Base-by-base conservation (phyloP, 768 basidiomycete genomes). In the Lactarius evosmus region DNA sequence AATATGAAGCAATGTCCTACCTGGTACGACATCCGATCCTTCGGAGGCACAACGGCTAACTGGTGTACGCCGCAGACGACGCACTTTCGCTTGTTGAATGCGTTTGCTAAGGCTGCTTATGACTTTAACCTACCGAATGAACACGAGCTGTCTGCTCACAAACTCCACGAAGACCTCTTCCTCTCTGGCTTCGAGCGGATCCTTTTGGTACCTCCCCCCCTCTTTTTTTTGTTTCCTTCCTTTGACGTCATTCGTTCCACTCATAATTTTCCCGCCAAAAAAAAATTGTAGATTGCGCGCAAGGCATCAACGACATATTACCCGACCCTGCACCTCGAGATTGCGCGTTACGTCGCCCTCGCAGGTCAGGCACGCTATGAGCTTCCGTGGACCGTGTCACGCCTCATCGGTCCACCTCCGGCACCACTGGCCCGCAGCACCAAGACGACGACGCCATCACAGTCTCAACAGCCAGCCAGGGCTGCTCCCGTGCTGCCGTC, bases 241-340 rank as follows among this genome's bases (percentile, higher is more conserved):
- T 19, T 36, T 27, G n/a, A 29, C n/a, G 27, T 50, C 29, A 34
- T 30, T 58, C 49, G 29, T 29, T 19, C 11, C 14, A 0, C 46
- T 25, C 22, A 49, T 14, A 6, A 16, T 46, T 14, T 46, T 2
- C n/a, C 22, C 22, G 9, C 22, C n/a, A n/a, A 25, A 25, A 49
- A n/a, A 52, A 25, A n/a, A 16, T 51, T 32, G 3, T 68, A 98
- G 95, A 93, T 95, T 50, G 85, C 93, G 0, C 90, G 97, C 56
- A 98, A 98, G 75, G 94, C 97, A 17, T 98, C 95, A 19, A 86
- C 89, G 27, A 87, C 89, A 14, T 98, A 97, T 75, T 99, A 99
- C 74, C 93, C 95, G 0, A 89, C 86, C 3, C 83, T 99, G 1
- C 97, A 99, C 74, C 86, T 98, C 44, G 96, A 99, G 75, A 78